Base-by-base conservation (phyloP, 2,329 filamentous ascomycete species). In the Trichophyton mentagrophytes region DNA sequence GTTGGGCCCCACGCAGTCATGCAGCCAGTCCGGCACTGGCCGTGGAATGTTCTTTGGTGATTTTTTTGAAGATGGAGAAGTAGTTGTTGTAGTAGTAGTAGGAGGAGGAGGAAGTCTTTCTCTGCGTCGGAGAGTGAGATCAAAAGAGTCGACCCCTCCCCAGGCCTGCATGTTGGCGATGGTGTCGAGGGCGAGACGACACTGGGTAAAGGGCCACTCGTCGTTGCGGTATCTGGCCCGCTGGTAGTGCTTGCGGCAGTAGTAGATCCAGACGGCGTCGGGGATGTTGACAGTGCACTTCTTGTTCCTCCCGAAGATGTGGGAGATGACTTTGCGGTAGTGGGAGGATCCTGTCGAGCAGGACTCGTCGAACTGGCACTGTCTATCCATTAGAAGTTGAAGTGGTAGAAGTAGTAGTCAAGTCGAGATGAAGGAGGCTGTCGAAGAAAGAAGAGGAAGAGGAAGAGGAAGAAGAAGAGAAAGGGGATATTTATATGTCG, bases 271-370 rank as follows among this genome's bases (percentile, higher is more conserved):
- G 1, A 89, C 81, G 22, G 82, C 73, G 4, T 81, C 74, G 0
- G 87, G 87, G 57, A 93, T 88, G 51, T 79, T 78, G 38, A 85
- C 80, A 0, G 89, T 93, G 67, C 84, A 86, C 6, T 82, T 78
- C 73, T 93, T 93, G 77, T 93, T 93, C 42, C 89, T 83, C 22
- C 89, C 89, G 66, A 92, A 92, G 60, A 91, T 82, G 68, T 93
- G 88, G 0, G 87, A 90, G 62, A 92, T 86, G 3, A 86, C 84
- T 73, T 92, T 92, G 56, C 89, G 83, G 25, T 80, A 80, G 60
- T 82, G 79, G 3, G 82, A 64, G 3, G 68, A 67, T 36, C 69
- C 68, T 1, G 67, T 66, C 0, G 66, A 68, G 25, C 65, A 66
- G 44, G 61, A 46, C 51, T 63, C 64, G 13, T 62, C 65, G 49